These are phyloP conservation scores for Xylariaceae sp. DNA, from an alignment of 2,329 filamentous ascomycete genomes.

Conservation along the genomic window DNA sequence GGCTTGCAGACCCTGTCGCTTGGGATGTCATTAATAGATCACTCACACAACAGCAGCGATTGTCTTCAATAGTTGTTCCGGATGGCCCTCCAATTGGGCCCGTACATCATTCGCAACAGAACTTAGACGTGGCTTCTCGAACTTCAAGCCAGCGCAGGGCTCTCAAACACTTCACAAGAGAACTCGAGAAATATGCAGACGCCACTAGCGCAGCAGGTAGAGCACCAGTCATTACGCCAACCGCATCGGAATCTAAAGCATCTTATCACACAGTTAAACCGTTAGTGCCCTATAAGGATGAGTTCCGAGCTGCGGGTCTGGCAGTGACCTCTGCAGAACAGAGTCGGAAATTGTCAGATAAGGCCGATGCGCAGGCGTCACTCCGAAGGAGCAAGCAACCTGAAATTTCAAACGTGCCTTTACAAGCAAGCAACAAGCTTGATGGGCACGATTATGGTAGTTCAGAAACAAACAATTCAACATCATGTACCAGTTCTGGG, in stretches of 20 bases:
- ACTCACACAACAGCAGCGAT: slow-evolving; percentile 51
- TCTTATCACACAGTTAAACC: slow-evolving; percentile 59
- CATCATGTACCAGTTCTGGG: slow-evolving; percentile 30
- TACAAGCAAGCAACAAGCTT: slow-evolving; percentile 16
- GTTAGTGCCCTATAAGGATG: slow-evolving; percentile 57
- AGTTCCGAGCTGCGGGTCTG: slow-evolving; percentile 60
- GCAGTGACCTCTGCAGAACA: slow-evolving; percentile 61
- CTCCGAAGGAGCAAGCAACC: not conserved
- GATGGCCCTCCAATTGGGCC: slow-evolving; percentile 20
- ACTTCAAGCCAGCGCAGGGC: slow-evolving; percentile 51
- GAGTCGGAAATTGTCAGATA: slow-evolving; percentile 33
- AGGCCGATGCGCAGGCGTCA: slow-evolving; percentile 20
- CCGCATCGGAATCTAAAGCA: slow-evolving; percentile 47
- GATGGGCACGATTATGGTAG: slow-evolving; percentile 27
- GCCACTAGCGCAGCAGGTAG: slow-evolving; percentile 47
- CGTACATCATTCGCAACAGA: slow-evolving; percentile 7
- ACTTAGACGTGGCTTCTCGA: slow-evolving; percentile 43
- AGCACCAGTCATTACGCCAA: slow-evolving; percentile 47
- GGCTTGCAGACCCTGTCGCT: slow-evolving; percentile 46
- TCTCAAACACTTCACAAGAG: slow-evolving; percentile 49
- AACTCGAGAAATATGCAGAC: slow-evolving; percentile 50
- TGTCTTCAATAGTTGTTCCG: slow-evolving; percentile 44
- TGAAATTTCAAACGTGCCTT: slow-evolving; percentile 1
- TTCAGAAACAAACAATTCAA: slow-evolving; percentile 14
- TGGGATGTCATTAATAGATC: slow-evolving; percentile 53